A percentile compares a stretch with the other conserved stretches of the same genome.
Evolutionary conservation across 1,284 basidiomycete species (phyloP).

Genomic region (Ganoderma multipileum): DNA sequence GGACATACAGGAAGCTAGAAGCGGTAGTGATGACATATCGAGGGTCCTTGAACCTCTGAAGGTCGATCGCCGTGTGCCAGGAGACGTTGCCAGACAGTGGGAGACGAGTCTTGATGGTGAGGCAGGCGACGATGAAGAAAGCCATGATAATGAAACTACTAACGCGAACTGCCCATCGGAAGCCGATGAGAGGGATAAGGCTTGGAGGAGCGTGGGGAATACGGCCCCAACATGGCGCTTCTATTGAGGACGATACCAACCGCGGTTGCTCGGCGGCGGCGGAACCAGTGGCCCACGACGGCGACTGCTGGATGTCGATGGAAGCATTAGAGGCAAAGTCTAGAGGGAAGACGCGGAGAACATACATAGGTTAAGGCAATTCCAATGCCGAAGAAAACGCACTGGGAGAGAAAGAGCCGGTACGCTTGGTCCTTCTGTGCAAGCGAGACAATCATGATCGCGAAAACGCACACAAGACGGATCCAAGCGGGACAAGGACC

Average conservation of each 20-base stretch:
- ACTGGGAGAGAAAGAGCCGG: slow-evolving; percentile 46
- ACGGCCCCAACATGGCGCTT: slow-evolving; percentile 62
- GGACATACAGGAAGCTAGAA: too few species aligned
- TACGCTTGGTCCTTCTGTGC: slow-evolving; percentile 42
- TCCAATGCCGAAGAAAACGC: slow-evolving; percentile 43
- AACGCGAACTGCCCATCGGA: slow-evolving; percentile 61
- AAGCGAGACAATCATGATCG: slow-evolving; percentile 44
- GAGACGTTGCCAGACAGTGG: too few species aligned
- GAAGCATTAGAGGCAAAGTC: not conserved
- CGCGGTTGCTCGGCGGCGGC: slow-evolving; percentile 35
- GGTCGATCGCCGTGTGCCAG: too few species aligned
- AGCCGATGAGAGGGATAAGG: too few species aligned
- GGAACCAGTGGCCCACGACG: slow-evolving; percentile 47
- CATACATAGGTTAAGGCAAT: slow-evolving; percentile 42
- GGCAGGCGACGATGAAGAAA: slow-evolving; percentile 40
- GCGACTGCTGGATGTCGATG: slow-evolving; percentile 27
- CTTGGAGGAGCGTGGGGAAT: too few species aligned
- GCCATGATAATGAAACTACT: too few species aligned
- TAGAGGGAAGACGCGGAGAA: slow-evolving; percentile 18
- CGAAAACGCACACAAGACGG: slow-evolving; percentile 40
- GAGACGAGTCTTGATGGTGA: too few species aligned
- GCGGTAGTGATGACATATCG: too few species aligned
- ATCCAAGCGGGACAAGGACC: slow-evolving; percentile 41
- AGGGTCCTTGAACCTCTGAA: too few species aligned
- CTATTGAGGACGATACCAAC: slow-evolving; percentile 30